Conservation (phyloP, 163 green algal genomes). For the Trebouxia gelatinosa region DNA sequence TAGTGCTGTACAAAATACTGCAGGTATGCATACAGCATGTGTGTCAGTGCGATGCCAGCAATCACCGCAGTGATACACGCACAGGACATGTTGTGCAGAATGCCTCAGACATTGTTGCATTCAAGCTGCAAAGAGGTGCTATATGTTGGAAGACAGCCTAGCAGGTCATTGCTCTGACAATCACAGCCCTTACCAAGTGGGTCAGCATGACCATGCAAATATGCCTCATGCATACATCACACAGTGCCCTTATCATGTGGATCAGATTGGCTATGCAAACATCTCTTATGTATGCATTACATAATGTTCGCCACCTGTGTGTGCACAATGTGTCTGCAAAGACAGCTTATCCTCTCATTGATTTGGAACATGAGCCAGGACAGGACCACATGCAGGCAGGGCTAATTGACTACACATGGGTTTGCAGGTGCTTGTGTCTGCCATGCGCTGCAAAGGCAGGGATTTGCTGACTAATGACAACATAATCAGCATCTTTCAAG, state of each 20-base stretch:
- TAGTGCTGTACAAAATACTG: slow-evolving; percentile 93
- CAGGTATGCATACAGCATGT: slow-evolving; percentile 57
- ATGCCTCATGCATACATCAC: too few species aligned
- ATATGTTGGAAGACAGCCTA: too few species aligned
- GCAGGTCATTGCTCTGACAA: too few species aligned
- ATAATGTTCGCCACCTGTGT: not conserved
- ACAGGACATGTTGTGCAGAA: not conserved
- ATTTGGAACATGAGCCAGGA: too few species aligned
- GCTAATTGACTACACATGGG: too few species aligned
- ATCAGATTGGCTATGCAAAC: not conserved
- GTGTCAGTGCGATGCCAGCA: not conserved
- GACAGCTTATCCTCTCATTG: too few species aligned
- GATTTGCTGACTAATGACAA: slow-evolving; percentile 74
- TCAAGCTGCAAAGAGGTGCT: too few species aligned
- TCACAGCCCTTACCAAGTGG: too few species aligned
- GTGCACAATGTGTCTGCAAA: too few species aligned
- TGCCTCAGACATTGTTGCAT: not conserved
- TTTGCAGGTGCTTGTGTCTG: slow-evolving; percentile 83
- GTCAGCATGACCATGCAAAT: too few species aligned
- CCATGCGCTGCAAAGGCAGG: slow-evolving; percentile 69
- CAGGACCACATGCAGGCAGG: too few species aligned
- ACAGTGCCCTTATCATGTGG: not conserved
- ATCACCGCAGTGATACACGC: not conserved
- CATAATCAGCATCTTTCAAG: slow-evolving; percentile 76
- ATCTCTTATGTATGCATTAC: not conserved